Conservation (phyloP, 1,284 basidiomycete species). For the Megacollybia platyphylla region DNA sequence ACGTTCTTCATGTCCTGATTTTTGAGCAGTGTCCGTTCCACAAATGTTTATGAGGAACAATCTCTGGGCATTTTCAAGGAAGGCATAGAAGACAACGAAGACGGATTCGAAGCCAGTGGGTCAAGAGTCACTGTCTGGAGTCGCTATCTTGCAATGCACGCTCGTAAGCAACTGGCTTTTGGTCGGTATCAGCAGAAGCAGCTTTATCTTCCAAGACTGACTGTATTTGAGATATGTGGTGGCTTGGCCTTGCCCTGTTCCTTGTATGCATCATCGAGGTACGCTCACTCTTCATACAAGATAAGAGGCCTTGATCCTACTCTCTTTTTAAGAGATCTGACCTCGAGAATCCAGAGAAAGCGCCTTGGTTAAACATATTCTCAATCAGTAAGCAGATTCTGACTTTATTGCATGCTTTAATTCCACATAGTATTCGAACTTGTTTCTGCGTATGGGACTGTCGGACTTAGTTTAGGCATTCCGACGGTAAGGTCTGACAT, state of each 20-base stretch:
- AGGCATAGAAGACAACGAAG: conserved; percentile 29
- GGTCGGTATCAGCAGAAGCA: conserved; percentile 26
- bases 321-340: conserved; percentile 32
- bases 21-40: conserved; percentile 70
- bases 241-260: conserved; percentile 69
- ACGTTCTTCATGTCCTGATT: neutral
- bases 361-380: conserved; percentile 72
- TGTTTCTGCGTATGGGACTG: conserved; percentile 85
- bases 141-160: conserved; percentile 67
- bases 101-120: conserved; percentile 29
- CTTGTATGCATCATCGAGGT: conserved; percentile 84
- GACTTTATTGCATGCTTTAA: neutral
- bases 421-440: conserved; percentile 62
- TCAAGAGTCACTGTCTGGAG: conserved; percentile 58
- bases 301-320: neutral
- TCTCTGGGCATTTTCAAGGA: conserved; percentile 67
- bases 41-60: conserved; percentile 94
- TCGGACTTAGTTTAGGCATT: conserved; percentile 71
- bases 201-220: neutral
- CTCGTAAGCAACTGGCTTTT: conserved; percentile 80
- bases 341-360: conserved; percentile 37
- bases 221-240: conserved; percentile 71
- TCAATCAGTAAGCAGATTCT: conserved; percentile 38
- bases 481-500: conserved; percentile 32
- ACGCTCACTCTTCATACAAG: conserved; percentile 9